Evolutionary conservation across 2,329 filamentous ascomycete species (phyloP).

Genomic region (Nemania sp.): DNA sequence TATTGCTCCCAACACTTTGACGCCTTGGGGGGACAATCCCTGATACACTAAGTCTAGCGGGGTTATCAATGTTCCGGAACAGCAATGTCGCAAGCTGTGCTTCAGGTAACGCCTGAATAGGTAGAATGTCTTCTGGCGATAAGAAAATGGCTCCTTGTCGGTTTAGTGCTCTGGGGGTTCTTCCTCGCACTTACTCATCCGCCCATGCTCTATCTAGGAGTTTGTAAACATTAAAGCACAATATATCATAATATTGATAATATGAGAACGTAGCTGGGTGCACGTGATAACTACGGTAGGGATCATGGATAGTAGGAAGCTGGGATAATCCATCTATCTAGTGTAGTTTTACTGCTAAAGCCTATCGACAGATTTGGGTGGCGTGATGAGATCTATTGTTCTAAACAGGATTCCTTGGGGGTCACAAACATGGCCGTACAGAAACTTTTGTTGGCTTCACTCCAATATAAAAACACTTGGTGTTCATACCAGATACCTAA

Average conservation of each 20-base stretch:
- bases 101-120: slow-evolving; percentile 38
- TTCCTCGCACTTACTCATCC: background rate
- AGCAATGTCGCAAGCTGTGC: slow-evolving; percentile 43
- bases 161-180: background rate
- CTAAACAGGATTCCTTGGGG: background rate
- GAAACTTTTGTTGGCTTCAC: background rate
- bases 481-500: background rate
- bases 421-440: background rate
- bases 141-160: background rate
- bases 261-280: background rate
- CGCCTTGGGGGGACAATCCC: slow-evolving; percentile 22
- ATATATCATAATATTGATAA: background rate
- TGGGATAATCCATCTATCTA: slow-evolving; percentile 7
- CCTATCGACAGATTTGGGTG: background rate
- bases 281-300: background rate
- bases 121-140: background rate
- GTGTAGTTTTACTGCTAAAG: slow-evolving; percentile 6
- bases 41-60: slow-evolving; percentile 32
- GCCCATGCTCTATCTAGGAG: background rate
- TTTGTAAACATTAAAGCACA: background rate
- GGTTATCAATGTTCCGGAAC: slow-evolving; percentile 34
- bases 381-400: background rate
- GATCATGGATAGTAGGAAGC: slow-evolving; percentile 2
- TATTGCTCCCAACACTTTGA: slow-evolving; percentile 12
- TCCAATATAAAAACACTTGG: slow-evolving; percentile 8